phyloP scores from a whole-genome alignment of 2,329 filamentous ascomycete species.

The Talaromyces sp. region DNA sequence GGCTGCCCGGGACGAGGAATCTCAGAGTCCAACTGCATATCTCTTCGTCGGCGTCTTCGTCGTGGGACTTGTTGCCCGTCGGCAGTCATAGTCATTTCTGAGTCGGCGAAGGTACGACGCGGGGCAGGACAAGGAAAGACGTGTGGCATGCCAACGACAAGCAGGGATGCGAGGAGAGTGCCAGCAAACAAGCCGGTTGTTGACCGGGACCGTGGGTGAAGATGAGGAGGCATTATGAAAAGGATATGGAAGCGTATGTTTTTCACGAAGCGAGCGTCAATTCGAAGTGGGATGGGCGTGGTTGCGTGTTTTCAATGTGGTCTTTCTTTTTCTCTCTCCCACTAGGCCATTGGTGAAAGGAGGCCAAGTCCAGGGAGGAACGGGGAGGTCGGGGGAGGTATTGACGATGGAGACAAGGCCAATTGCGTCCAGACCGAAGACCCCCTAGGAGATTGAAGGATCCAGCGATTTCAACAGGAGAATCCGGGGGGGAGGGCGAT shows the following conservation, averaged over 20 bases:
- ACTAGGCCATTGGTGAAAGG: constrained; percentile 20
- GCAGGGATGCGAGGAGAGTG: constrained; percentile 85
- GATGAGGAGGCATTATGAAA: constrained; percentile 71
- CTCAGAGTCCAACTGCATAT: constrained; percentile 24
- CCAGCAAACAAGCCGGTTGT: constrained; percentile 93
- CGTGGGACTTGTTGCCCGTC: constrained; percentile 48
- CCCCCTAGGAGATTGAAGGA: background rate
- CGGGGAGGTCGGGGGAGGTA: background rate
- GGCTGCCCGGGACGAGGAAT: constrained; percentile 16
- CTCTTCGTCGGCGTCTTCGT: constrained; percentile 40
- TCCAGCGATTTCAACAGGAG: background rate
- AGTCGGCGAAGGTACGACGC: constrained; percentile 73
- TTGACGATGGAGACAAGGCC: background rate
- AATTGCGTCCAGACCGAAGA: constrained; percentile 17
- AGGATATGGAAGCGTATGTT: constrained; percentile 4
- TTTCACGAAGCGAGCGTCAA: background rate
- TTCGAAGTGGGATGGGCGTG: constrained; percentile 16
- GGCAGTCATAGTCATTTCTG: constrained; percentile 47
- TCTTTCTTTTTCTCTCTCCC: constrained; percentile 13
- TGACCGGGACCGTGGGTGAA: constrained; percentile 90
- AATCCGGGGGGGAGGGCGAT: constrained; percentile 10
- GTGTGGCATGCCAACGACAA: constrained; percentile 90
- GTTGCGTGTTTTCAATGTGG: constrained; percentile 11
- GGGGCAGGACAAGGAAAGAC: constrained; percentile 88
- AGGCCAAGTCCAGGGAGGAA: background rate